Evolutionary conservation across 1,284 basidiomycete genomes (phyloP).

Genomic region (Rhodotorula sp.): DNA sequence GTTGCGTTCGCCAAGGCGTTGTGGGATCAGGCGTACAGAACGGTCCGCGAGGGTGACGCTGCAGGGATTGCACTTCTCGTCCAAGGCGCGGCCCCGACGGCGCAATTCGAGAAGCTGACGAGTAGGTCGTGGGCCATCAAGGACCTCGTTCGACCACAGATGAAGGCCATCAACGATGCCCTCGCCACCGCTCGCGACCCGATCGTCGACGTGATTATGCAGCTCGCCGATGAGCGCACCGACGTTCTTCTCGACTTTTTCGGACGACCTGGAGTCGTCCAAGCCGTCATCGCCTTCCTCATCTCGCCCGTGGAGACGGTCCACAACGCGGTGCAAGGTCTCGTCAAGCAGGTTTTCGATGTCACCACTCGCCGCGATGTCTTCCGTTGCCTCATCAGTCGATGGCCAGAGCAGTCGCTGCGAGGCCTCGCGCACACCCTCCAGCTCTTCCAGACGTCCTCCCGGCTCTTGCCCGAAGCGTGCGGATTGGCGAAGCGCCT

Average conservation of each 20-base stretch:
- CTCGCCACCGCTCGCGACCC: conserved; percentile 18
- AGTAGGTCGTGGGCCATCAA: conserved; percentile 51
- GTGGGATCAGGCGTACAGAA: conserved; percentile 67
- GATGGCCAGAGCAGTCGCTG: conserved; percentile 64
- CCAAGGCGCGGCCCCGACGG: conserved; percentile 58
- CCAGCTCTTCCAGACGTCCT: conserved; percentile 63
- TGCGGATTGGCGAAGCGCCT: conserved; percentile 80
- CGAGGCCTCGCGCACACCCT: conserved; percentile 68
- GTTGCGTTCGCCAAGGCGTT: conserved; percentile 57
- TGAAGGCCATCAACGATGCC: conserved; percentile 39
- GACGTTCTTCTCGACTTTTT: conserved; percentile 24
- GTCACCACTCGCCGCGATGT: conserved; percentile 82
- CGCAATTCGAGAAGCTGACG: conserved; percentile 66
- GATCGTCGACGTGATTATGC: conserved; percentile 27
- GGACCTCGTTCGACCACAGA: conserved; percentile 41
- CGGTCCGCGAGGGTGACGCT: conserved; percentile 60
- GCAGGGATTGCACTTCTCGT: conserved; percentile 62
- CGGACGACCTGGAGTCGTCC: conserved; percentile 14
- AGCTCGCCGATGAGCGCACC: conserved; percentile 32
- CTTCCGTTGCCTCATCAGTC: conserved; percentile 70
- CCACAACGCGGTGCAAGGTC: conserved; percentile 67
- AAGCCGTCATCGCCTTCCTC: conserved; percentile 63
- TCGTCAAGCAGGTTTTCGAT: conserved; percentile 77
- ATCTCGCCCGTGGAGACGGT: conserved; percentile 75
- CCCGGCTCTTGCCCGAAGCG: conserved; percentile 70